Percentiles rank a stretch among this genome's conserved stretches.
phyloP scores from a whole-genome alignment of 495 filamentous ascomycete species.

The Cairneyella variabilis region DNA sequence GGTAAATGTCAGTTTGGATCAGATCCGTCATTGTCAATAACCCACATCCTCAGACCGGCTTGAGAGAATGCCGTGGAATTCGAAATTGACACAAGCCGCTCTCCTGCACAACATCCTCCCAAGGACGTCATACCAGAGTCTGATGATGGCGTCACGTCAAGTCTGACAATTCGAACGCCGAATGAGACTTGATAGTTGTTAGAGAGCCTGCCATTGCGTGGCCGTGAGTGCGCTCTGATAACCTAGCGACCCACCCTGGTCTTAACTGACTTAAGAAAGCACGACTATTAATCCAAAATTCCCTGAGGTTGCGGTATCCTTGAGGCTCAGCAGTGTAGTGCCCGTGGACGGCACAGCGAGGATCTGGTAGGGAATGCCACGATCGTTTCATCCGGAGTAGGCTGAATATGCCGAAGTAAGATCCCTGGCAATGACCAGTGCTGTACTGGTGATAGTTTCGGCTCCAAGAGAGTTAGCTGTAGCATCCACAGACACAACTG shows the following conservation, averaged over 20 bases:
- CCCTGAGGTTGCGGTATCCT: slow-evolving; percentile 38
- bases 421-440: slow-evolving; percentile 55
- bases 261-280: slow-evolving; percentile 51
- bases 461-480: background rate
- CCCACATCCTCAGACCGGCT: slow-evolving; percentile 42
- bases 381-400: slow-evolving; percentile 52
- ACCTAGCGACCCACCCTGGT: slow-evolving; percentile 35
- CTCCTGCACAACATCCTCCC: slow-evolving; percentile 46
- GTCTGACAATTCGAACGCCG: slow-evolving; percentile 56
- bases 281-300: slow-evolving; percentile 58
- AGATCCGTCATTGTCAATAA: no score
- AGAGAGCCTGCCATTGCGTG: slow-evolving; percentile 53
- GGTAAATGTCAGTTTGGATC: no score
- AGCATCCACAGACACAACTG: background rate
- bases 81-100: slow-evolving; percentile 49
- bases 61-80: slow-evolving; percentile 45
- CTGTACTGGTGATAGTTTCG: slow-evolving; percentile 34
- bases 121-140: slow-evolving; percentile 39
- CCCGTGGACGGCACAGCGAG: slow-evolving; percentile 51
- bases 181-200: slow-evolving; percentile 54
- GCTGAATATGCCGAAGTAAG: slow-evolving; percentile 39
- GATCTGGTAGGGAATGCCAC: slow-evolving; percentile 56
- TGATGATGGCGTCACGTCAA: slow-evolving; percentile 53
- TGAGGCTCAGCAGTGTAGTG: slow-evolving; percentile 45
- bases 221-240: slow-evolving; percentile 53